Evolutionary conservation across 2,329 filamentous ascomycete species (phyloP).

Genomic region (Aspergillus texensis): DNA sequence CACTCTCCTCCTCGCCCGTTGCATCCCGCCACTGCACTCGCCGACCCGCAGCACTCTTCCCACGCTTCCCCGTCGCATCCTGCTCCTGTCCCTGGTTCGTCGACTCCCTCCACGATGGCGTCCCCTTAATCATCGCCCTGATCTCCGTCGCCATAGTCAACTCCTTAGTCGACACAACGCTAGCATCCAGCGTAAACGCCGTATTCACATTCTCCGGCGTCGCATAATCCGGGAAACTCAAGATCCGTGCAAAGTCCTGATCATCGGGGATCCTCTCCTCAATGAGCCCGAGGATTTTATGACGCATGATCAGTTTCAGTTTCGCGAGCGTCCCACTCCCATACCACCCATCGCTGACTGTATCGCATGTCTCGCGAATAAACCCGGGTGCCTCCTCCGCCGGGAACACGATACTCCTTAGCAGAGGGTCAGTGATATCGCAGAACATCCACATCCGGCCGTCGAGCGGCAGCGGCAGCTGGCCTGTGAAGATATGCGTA

Average conservation of each 20-base stretch:
- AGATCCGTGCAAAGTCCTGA: slow-evolving; percentile 38
- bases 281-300: slow-evolving; percentile 73
- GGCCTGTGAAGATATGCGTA: slow-evolving; percentile 79
- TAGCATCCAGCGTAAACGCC: slow-evolving; percentile 31
- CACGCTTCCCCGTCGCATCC: slow-evolving; percentile 9
- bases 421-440: slow-evolving; percentile 81
- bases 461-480: slow-evolving; percentile 68
- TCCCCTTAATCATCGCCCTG: slow-evolving; percentile 35
- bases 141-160: slow-evolving; percentile 40
- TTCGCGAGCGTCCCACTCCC: slow-evolving; percentile 80
- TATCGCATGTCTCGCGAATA: slow-evolving; percentile 62
- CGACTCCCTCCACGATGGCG: slow-evolving; percentile 32
- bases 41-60: slow-evolving; percentile 4
- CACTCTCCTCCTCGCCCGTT: slow-evolving; percentile 18
- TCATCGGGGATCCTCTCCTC: slow-evolving; percentile 37
- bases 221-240: slow-evolving; percentile 42
- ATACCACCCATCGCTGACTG: slow-evolving; percentile 76
- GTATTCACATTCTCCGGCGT: slow-evolving; percentile 21
- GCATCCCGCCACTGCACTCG: slow-evolving; percentile 27
- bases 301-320: slow-evolving; percentile 82
- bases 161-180: slow-evolving; percentile 24
- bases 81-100: slow-evolving; percentile 8
- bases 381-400: slow-evolving; percentile 56
- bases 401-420: slow-evolving; percentile 67
- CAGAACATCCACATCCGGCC: slow-evolving; percentile 94